Percentiles rank a stretch among this genome's conserved stretches.
phyloP scores from a whole-genome alignment of 495 filamentous ascomycete genomes.

The Ascodesmis nigricans region DNA sequence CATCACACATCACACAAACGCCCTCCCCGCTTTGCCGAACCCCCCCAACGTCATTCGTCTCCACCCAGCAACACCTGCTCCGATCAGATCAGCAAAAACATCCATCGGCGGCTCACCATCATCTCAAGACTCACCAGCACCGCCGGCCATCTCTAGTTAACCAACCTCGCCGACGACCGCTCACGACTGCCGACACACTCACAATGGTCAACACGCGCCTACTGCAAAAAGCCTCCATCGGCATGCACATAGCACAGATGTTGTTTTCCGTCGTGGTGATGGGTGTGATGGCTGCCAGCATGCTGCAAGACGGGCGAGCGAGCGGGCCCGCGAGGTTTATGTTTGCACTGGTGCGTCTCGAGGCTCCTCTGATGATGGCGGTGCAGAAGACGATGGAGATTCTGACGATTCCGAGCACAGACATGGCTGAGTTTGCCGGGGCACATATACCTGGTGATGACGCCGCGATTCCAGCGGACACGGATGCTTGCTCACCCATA shows the following conservation, averaged over 20 bases:
- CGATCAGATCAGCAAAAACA: no score
- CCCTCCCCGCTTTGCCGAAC: no score
- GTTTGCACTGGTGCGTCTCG: conserved; percentile 18
- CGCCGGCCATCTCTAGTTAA: no score
- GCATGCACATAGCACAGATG: conserved; percentile 14
- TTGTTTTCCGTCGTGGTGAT: conserved; percentile 18
- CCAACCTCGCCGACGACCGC: no score
- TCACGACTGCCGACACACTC: no score
- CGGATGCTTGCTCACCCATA: conserved; percentile 61
- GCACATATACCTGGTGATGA: conserved; percentile 61
- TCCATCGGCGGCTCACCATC: no score
- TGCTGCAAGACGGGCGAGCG: conserved; percentile 12
- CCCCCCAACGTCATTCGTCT: no score
- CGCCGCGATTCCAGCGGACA: conserved; percentile 66
- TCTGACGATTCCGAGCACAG: conserved; percentile 26
- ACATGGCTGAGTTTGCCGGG: conserved; percentile 69
- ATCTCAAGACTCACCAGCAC: no score
- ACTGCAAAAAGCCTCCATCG: conserved; percentile 12
- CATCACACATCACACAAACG: no score
- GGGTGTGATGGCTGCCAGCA: conserved; percentile 13
- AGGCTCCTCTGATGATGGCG: not conserved
- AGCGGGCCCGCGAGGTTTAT: conserved; percentile 15
- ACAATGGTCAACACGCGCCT: conserved; percentile 14
- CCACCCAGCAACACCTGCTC: no score
- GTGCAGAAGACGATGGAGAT: not conserved